A percentile compares a stretch with the other conserved stretches of the same genome.
These are phyloP conservation scores for Aegilops longissima DNA, from an alignment of 176 grass and related monocot genomes.

Conservation along the genomic window DNA sequence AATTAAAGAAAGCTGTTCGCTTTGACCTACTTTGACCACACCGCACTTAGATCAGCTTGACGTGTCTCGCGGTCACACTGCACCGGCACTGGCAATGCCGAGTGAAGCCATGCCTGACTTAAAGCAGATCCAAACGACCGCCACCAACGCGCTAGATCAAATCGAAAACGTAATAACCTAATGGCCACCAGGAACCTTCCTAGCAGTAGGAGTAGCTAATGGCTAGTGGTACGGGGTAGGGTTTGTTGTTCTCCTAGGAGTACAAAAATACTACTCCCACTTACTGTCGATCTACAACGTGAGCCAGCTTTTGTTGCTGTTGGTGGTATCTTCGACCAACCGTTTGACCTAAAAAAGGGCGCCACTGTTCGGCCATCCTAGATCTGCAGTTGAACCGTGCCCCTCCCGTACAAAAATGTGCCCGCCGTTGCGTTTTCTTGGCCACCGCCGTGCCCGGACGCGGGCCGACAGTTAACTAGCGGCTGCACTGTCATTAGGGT, in stretches of 20 bases:
- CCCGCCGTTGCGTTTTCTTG: background rate
- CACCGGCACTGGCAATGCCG: background rate
- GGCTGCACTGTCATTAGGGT: no score
- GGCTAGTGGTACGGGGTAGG: background rate
- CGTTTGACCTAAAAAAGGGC: background rate
- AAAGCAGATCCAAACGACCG: background rate
- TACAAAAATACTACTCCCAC: background rate
- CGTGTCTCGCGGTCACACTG: background rate
- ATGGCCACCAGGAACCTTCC: constrained; percentile 17
- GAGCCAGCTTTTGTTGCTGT: background rate
- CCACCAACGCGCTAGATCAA: no score
- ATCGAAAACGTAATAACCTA: background rate
- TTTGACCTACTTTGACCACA: constrained; percentile 12
- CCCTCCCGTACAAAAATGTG: background rate
- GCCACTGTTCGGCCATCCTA: background rate
- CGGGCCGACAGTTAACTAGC: background rate
- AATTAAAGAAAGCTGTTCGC: background rate
- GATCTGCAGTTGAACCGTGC: background rate
- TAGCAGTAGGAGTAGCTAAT: background rate
- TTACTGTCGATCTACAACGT: background rate
- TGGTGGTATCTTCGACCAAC: background rate
- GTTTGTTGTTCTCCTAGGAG: background rate
- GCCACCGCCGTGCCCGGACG: no score
- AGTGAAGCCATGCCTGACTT: background rate
- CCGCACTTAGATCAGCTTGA: background rate